Conservation (phyloP, 2,329 filamentous ascomycete species). For the Aspergillus quadrilineatus region DNA sequence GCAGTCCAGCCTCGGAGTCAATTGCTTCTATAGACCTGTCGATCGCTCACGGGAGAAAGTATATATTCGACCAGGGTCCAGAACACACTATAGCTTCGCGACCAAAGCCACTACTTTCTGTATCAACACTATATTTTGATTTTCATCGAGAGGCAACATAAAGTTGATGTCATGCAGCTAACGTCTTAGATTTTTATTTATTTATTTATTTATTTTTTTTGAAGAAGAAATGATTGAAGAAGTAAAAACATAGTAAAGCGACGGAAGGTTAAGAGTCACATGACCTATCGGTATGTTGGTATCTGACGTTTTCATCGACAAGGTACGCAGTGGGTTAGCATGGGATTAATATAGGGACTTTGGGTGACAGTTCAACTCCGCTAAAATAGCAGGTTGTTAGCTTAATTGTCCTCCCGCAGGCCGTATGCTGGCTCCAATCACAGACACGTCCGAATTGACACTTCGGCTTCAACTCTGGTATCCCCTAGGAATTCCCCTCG, state of each 20-base stretch:
- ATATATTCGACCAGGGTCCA: background rate
- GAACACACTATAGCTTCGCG: background rate
- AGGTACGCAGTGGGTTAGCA: background rate
- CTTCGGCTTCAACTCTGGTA: background rate
- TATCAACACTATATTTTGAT: too few species aligned
- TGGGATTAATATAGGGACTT: background rate
- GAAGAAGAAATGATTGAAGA: too few species aligned
- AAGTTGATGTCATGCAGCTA: too few species aligned
- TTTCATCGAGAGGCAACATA: too few species aligned
- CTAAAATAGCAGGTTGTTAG: background rate
- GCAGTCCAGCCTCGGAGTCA: background rate
- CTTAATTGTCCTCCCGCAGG: background rate
- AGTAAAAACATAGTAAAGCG: too few species aligned
- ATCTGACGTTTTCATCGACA: background rate
- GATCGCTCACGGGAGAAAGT: background rate
- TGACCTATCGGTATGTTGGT: background rate
- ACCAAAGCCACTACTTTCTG: too few species aligned
- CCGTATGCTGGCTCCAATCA: conserved; percentile 7
- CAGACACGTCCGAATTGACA: background rate
- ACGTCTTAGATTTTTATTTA: too few species aligned
- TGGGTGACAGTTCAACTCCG: background rate
- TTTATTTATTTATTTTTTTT: too few species aligned
- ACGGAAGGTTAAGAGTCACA: background rate
- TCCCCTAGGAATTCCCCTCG: background rate
- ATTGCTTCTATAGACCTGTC: background rate